These are phyloP conservation scores for Elongisporangium anandrum DNA, from an alignment of 352 stramenopile genomes.

Conservation along the genomic window DNA sequence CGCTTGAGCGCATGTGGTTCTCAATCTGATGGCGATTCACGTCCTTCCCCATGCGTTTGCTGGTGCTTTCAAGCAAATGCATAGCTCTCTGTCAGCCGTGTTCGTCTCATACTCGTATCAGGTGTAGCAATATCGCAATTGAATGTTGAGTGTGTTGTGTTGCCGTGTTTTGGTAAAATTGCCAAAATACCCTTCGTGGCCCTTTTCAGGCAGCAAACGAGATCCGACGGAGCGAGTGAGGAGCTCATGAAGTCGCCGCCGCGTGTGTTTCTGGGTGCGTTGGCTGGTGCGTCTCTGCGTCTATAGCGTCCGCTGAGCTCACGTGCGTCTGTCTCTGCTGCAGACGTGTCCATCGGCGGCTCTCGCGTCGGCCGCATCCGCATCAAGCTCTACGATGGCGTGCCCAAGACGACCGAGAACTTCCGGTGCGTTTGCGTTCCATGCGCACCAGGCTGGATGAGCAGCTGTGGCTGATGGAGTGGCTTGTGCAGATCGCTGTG, in stretches of 20 bases:
- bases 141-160: not conserved
- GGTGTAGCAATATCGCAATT: no score
- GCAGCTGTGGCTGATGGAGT: not conserved
- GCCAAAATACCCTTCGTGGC: not conserved
- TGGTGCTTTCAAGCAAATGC: no score
- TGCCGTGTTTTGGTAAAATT: not conserved
- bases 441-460: not conserved
- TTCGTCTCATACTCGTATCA: no score
- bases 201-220: not conserved
- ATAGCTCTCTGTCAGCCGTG: no score
- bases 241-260: not conserved
- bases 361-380: slow-evolving; percentile 56
- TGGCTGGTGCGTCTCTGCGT: not conserved
- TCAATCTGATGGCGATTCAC: no score
- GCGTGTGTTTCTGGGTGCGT: not conserved
- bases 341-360: slow-evolving; percentile 91
- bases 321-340: not conserved
- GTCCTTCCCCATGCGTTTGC: no score
- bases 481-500: slow-evolving; percentile 2
- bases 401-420: slow-evolving; percentile 63
- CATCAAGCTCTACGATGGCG: slow-evolving; percentile 51
- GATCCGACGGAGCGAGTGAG: not conserved
- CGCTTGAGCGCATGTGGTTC: no score
- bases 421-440: slow-evolving; percentile 26
- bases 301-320: not conserved